Conservation (phyloP, 2,329 filamentous ascomycete species). For the Magnaporthiopsis poae region DNA sequence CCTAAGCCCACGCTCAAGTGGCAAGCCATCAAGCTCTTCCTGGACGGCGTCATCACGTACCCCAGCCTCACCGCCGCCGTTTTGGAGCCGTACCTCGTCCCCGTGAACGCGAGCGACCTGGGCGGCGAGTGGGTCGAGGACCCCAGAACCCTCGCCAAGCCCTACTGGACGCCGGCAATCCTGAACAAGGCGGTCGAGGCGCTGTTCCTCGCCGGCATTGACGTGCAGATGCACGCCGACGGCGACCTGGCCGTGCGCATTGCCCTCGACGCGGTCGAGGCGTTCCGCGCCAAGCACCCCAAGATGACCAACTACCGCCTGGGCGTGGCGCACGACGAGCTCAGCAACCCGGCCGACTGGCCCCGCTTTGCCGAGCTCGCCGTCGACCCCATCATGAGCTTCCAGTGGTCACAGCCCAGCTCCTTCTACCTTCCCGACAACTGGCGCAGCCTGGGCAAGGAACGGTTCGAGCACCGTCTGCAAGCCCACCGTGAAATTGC, state of each 20-base stretch:
- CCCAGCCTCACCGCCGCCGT: neutral
- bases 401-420: constrained; percentile 5
- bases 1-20: neutral
- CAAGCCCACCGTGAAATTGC: neutral
- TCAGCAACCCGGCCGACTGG: constrained; percentile 1
- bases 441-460: constrained; percentile 1
- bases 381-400: constrained; percentile 2
- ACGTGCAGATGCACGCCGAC: constrained; percentile 25
- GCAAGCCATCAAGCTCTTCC: constrained; percentile 3
- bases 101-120: neutral
- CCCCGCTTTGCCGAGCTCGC: neutral
- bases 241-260: constrained; percentile 12
- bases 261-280: neutral
- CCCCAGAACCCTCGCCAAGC: neutral
- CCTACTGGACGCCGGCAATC: neutral
- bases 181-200: neutral
- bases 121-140: neutral
- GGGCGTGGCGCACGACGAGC: neutral
- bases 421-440: constrained; percentile 1
- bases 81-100: neutral
- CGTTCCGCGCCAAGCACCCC: neutral
- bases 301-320: neutral
- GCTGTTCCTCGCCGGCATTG: constrained; percentile 9
- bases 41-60: constrained; percentile 1
- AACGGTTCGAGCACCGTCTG: neutral